Conservation (phyloP, 305 asterid species). For the Plantago coronopus region DNA sequence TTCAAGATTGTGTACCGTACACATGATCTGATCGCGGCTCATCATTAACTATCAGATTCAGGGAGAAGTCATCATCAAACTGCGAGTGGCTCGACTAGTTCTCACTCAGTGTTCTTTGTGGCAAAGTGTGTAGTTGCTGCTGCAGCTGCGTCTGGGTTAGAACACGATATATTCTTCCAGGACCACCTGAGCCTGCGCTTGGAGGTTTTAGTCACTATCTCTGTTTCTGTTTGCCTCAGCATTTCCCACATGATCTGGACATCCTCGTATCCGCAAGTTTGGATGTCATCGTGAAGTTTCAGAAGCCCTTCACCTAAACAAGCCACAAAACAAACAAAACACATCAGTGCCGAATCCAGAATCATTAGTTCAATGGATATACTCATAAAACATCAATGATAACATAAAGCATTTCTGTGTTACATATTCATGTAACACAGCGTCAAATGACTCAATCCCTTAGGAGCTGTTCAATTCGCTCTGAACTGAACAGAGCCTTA, state of each 20-base stretch:
- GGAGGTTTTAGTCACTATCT: slow-evolving; percentile 37
- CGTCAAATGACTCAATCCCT: no score
- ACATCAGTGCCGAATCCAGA: not conserved
- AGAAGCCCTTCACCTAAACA: slow-evolving; percentile 60
- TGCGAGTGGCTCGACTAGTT: not conserved
- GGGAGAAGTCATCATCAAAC: not conserved
- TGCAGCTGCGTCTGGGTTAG: slow-evolving; percentile 27
- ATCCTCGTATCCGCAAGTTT: slow-evolving; percentile 89
- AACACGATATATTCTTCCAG: slow-evolving; percentile 50
- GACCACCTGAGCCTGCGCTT: slow-evolving; percentile 49
- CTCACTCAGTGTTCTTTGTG: slow-evolving; percentile 20
- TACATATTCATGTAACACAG: no score
- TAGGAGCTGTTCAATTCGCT: no score
- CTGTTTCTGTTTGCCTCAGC: slow-evolving; percentile 58
- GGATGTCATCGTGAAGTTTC: slow-evolving; percentile 80
- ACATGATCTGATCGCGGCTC: slow-evolving; percentile 7
- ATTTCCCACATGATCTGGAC: slow-evolving; percentile 98
- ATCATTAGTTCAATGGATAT: not conserved
- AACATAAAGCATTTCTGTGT: no score
- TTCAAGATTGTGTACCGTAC: slow-evolving; percentile 10
- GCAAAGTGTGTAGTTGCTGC: slow-evolving; percentile 31
- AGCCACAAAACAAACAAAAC: slow-evolving; percentile 15
- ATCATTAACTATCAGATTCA: slow-evolving; percentile 1
- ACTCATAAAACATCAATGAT: no score
- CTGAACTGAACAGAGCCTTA: no score